A percentile compares a stretch with the other conserved stretches of the same genome.
phyloP scores from a whole-genome alignment of 345 rosid species.

The Arabidopsis arenosa region DNA sequence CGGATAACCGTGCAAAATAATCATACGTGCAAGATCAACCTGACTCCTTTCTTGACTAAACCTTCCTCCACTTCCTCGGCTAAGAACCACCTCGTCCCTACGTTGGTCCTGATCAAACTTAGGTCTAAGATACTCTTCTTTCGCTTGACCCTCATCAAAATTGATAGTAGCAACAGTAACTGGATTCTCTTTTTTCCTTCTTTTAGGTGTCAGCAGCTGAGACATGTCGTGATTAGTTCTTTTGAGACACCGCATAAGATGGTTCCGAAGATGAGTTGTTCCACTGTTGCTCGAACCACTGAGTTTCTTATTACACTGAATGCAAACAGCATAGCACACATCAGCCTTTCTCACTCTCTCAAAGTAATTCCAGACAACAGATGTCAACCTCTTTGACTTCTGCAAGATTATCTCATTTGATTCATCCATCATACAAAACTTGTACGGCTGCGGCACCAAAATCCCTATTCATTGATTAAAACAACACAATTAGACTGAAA shows the following conservation, averaged over 20 bases:
- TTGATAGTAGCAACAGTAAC: slow-evolving; percentile 57
- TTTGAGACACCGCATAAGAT: slow-evolving; percentile 89
- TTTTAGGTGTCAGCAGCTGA: slow-evolving; percentile 79
- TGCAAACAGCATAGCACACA: slow-evolving; percentile 84
- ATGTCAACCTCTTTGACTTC: slow-evolving; percentile 88
- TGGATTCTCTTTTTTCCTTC: slow-evolving; percentile 72
- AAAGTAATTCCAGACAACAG: slow-evolving; percentile 95
- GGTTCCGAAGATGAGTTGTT: slow-evolving; percentile 92
- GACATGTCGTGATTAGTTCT: slow-evolving; percentile 84
- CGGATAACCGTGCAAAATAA: slow-evolving; percentile 82
- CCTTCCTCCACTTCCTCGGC: slow-evolving; percentile 67
- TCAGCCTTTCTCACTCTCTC: slow-evolving; percentile 90
- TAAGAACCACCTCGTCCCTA: slow-evolving; percentile 65
- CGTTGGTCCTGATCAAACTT: slow-evolving; percentile 78
- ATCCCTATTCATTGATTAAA: slow-evolving; percentile 41
- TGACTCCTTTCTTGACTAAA: slow-evolving; percentile 81
- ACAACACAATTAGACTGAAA: slow-evolving; percentile 19
- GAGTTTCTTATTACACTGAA: slow-evolving; percentile 87
- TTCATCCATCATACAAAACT: slow-evolving; percentile 69
- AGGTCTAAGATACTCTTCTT: slow-evolving; percentile 75
- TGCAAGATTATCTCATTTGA: slow-evolving; percentile 61
- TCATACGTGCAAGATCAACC: slow-evolving; percentile 92
- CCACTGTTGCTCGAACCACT: slow-evolving; percentile 98
- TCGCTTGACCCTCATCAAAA: slow-evolving; percentile 70
- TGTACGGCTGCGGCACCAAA: not conserved